Evolutionary conservation across 192 early-diverging fungal genomes (phyloP), one percentile per base, ranked within the genome.

Genomic region (Entomortierella chlamydospora): DNA sequence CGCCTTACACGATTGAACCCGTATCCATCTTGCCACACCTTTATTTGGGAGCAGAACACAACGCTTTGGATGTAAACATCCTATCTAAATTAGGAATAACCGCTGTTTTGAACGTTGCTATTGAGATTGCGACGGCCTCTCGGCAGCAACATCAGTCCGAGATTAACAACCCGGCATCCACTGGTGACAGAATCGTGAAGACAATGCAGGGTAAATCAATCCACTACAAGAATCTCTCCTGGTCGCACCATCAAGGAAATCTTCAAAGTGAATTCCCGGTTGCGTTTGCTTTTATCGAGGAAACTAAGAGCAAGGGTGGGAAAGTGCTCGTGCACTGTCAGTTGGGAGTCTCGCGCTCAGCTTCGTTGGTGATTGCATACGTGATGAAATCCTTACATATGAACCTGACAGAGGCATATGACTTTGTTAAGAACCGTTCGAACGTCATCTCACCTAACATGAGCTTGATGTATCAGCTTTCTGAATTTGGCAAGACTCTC

Each of bases 271-370:
- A 92, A 57, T 89, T 97, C 41, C 73, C 81, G 15, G 57, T 64
- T 45, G 90, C 89, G 15, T 90, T 94, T 59, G 84, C 61, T 29
- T 89, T 86, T 64, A 95, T 97, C 67, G 88, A 93, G 66, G 73
- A 67, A 39, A 89, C 90, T 12, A 76, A 89, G 29, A 62, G 25
- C 8, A 52, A 67, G 13, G 87, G 87, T 45, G 61, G 84, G 47
- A 81, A 87, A 33, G 87, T 98, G 12, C 83, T 98, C 18, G 91
- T 98, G 11, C 91, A 94, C 66, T 98, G 96, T 85, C 93, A 95
- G 72, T 85, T 93, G 68, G 96, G 96, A 30, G 90, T 98, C 25
- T 95, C 96, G 23, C 84, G 96, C 56, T 96, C 95, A 25, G 95
- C 95, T 10, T 88, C 90, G 0, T 73, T 98, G 49, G 88, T 96